These are phyloP conservation scores for Wickerhamomyces bisporus DNA, from an alignment of 805 yeast species.

Conservation along the genomic window DNA sequence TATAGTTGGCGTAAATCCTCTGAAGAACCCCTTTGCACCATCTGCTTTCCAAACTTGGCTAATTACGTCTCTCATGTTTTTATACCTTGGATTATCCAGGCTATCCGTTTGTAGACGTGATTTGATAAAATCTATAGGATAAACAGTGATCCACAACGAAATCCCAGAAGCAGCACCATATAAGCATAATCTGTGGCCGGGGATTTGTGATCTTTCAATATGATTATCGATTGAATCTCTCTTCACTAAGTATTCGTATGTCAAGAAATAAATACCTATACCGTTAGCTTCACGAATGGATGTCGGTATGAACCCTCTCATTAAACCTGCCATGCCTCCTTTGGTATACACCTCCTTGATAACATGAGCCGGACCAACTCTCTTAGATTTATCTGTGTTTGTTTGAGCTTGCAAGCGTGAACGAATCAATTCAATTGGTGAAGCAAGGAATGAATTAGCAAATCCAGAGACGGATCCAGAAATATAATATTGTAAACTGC, in stretches of 20 bases:
- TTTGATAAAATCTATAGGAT: conserved; percentile 90
- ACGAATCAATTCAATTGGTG: conserved; percentile 94
- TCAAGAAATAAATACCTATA: conserved; percentile 80
- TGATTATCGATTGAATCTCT: conserved; percentile 47
- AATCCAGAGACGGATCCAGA: conserved; percentile 93
- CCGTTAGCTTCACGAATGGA: conserved; percentile 82
- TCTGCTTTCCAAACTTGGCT: conserved; percentile 45
- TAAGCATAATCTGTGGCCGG: conserved; percentile 80
- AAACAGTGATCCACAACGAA: conserved; percentile 75
- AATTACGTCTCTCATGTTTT: conserved; percentile 54
- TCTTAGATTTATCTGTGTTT: conserved; percentile 26
- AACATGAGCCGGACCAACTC: conserved; percentile 71
- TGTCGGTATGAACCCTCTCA: conserved; percentile 81
- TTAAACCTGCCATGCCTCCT: conserved; percentile 58
- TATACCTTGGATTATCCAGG: conserved; percentile 53
- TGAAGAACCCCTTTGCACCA: conserved; percentile 77
- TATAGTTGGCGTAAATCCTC: conserved; percentile 89
- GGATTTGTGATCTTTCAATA: conserved; percentile 62
- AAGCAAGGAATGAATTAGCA: conserved; percentile 82
- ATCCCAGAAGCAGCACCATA: conserved; percentile 93
- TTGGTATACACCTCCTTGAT: conserved; percentile 48
- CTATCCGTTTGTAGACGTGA: conserved; percentile 80
- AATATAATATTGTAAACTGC: conserved; percentile 62
- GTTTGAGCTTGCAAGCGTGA: conserved; percentile 91
- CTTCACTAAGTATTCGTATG: conserved; percentile 85